Base-by-base conservation (phyloP, 441 rosid genomes). In the Melastoma candidum region DNA sequence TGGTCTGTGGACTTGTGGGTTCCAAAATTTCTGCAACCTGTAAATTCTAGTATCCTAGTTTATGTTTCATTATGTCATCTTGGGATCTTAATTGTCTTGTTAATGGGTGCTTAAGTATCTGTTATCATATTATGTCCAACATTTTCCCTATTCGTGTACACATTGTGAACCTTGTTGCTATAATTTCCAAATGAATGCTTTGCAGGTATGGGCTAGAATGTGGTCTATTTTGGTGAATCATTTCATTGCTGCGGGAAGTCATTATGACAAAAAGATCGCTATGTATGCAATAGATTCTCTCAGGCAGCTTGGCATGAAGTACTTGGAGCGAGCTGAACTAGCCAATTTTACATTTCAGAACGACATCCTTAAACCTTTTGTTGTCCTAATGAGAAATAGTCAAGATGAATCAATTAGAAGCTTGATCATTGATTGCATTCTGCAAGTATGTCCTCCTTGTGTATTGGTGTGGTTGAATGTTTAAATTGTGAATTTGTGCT, bases 221-320 rank as follows among this genome's bases (percentile, higher is more conserved):
- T 94, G 99, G 99, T 78, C 73, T 68, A 95, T 94, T 70, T 81
- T 94, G 51, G 97, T 96, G 63, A 87, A 85, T 67, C 99, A 94
- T 90, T 94, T 94, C 63, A 89, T 94, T 69, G 68, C 90, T 69
- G 99, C 99, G 54, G 99, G 99, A 60, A 90, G 97, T 74, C 97
- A 94, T 71, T 87, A 60, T 49, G 99, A 94, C 68, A 94, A 90
- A 78, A 90, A 94, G 77, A 84, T 94, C 77, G 92, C 97, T 7
- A 90, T 85, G 99, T 90, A 94, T 71, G 94, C 99, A 54, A 90
- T 94, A 71, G 99, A 94, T 85, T 94, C 99, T 69, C 82, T 94
- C 48, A 77, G 97, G 73, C 99, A 94, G 85, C 96, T 94, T 49
- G 92, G 95, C 29, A 83, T 94, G 92, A 94, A 94, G 74, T 94